Percentiles rank a stretch among this genome's conserved stretches.
Evolutionary conservation across 2,329 filamentous ascomycete genomes (phyloP).

Genomic region (Aspergillus tamarii): DNA sequence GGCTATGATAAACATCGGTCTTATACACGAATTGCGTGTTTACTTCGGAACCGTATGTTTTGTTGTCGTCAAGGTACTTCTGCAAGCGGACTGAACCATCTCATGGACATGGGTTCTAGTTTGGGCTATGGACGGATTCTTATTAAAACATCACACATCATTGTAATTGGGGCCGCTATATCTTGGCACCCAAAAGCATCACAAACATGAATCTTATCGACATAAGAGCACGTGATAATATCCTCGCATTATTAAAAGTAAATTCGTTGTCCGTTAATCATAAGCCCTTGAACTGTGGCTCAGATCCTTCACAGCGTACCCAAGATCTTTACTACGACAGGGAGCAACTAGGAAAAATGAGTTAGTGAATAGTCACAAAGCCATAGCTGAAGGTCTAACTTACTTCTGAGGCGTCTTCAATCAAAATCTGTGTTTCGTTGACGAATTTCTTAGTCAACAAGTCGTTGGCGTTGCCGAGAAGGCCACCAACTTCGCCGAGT

Average conservation of each 20-base stretch:
- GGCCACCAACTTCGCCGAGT: conserved; percentile 29
- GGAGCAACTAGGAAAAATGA: conserved; percentile 30
- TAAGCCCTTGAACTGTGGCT: conserved; percentile 19
- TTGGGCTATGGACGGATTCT: conserved; percentile 7
- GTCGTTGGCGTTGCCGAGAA: conserved; percentile 23
- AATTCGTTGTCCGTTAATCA: conserved; percentile 29
- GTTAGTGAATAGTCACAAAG: conserved; percentile 10
- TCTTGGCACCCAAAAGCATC: conserved; percentile 48
- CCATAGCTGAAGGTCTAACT: conserved; percentile 9
- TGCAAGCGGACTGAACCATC: not conserved
- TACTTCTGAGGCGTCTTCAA: conserved; percentile 36
- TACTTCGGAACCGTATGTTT: not conserved
- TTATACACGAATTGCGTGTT: not conserved
- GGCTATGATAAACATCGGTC: not conserved
- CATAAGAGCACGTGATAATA: conserved; percentile 20
- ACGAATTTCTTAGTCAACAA: conserved; percentile 26
- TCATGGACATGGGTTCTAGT: not conserved
- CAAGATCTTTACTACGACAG: conserved; percentile 33
- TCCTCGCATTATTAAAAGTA: conserved; percentile 38
- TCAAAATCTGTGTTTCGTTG: conserved; percentile 32
- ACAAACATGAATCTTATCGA: conserved; percentile 44
- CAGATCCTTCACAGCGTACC: conserved; percentile 29
- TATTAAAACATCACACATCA: conserved; percentile 8
- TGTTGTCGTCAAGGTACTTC: not conserved
- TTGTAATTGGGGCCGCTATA: conserved; percentile 51